A percentile compares a stretch with the other conserved stretches of the same genome.
phyloP scores from a whole-genome alignment of 352 stramenopile genomes.

The Globisporangium yorkense region DNA sequence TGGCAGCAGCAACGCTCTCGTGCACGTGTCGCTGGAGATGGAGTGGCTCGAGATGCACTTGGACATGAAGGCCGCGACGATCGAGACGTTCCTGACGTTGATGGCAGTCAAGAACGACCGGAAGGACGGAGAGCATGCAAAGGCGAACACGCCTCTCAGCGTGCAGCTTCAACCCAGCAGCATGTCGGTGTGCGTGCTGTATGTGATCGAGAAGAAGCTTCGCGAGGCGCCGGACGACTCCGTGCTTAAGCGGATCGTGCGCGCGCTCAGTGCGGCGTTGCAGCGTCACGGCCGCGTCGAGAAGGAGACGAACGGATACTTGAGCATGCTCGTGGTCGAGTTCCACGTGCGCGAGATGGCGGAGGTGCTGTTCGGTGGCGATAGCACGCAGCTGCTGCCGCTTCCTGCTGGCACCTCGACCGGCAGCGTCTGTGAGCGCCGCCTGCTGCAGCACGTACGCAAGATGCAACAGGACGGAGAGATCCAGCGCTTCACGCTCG shows the following conservation, averaged over 20 bases:
- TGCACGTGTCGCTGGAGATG: slow-evolving; percentile 39
- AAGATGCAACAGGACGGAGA: slow-evolving; percentile 42
- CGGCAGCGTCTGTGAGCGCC: slow-evolving; percentile 30
- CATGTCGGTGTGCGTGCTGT: slow-evolving; percentile 49
- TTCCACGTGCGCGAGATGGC: slow-evolving; percentile 61
- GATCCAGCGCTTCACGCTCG: slow-evolving; percentile 54
- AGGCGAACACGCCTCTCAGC: slow-evolving; percentile 4
- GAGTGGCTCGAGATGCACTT: slow-evolving; percentile 55
- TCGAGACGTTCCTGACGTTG: slow-evolving; percentile 79
- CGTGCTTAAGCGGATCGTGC: slow-evolving; percentile 32
- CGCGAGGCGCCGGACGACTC: slow-evolving; percentile 25
- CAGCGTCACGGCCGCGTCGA: slow-evolving; percentile 17
- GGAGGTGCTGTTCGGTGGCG: slow-evolving; percentile 15
- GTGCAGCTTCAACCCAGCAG: slow-evolving; percentile 35
- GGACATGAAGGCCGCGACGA: slow-evolving; percentile 64
- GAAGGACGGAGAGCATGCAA: neutral
- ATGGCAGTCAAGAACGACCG: slow-evolving; percentile 26
- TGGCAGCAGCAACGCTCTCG: neutral
- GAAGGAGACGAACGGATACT: slow-evolving; percentile 52
- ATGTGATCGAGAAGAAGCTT: slow-evolving; percentile 47
- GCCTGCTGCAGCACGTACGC: slow-evolving; percentile 47
- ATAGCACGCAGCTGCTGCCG: slow-evolving; percentile 11
- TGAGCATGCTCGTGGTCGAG: slow-evolving; percentile 39
- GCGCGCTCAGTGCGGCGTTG: slow-evolving; percentile 5
- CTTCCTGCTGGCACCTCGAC: neutral